Conservation (phyloP, 306 rosid genomes). For the Senna tora region DNA sequence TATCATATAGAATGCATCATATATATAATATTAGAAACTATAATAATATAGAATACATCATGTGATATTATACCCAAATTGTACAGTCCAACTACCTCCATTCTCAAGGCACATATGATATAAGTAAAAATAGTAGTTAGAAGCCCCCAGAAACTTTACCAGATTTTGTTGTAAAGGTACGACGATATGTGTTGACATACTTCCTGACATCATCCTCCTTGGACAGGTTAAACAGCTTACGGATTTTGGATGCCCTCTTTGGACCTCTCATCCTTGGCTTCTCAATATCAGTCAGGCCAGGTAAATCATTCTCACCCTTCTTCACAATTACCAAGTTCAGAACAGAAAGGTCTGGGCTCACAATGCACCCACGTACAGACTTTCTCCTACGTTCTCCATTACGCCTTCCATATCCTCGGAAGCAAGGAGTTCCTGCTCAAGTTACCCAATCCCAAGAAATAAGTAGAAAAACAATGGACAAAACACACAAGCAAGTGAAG, state of each 20-base stretch:
- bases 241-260: conserved; percentile 46
- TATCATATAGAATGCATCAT: not conserved
- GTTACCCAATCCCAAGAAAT: not conserved
- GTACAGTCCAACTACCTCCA: not conserved
- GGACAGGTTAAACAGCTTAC: conserved; percentile 43
- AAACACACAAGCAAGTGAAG: not conserved
- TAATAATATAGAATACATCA: not conserved
- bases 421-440: conserved; percentile 41
- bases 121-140: not conserved
- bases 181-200: conserved; percentile 47
- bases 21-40: no score
- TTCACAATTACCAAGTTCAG: conserved; percentile 45
- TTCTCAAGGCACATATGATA: no score
- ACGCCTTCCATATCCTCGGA: conserved; percentile 51
- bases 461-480: no score
- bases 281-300: conserved; percentile 41
- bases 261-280: conserved; percentile 50
- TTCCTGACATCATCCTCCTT: conserved; percentile 49
- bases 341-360: conserved; percentile 48
- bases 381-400: conserved; percentile 47
- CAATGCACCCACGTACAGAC: conserved; percentile 51
- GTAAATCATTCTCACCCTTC: conserved; percentile 45
- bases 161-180: conserved; percentile 42
- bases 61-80: not conserved
- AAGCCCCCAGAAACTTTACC: conserved; percentile 10